Evolutionary conservation across 2,329 filamentous ascomycete species (phyloP).

Genomic region (Cercospora zeina): DNA sequence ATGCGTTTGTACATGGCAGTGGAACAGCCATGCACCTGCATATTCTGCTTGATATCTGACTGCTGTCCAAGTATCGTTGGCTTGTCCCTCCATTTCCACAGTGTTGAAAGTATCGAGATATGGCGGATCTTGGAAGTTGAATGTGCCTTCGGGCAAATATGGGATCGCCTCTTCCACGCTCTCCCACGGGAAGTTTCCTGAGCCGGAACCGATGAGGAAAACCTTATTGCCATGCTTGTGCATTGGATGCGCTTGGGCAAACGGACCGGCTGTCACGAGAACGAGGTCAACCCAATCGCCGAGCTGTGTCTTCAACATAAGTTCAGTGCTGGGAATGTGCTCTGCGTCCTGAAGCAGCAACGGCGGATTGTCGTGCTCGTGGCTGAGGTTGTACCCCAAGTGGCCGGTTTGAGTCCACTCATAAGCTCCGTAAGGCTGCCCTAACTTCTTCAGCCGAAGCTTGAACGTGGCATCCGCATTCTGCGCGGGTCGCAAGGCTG

Average conservation of each 20-base stretch:
- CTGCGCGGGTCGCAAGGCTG: constrained; percentile 17
- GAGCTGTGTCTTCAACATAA: constrained; percentile 32
- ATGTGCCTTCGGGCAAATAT: constrained; percentile 47
- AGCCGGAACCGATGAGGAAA: constrained; percentile 57
- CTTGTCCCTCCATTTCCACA: constrained; percentile 11
- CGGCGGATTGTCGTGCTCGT: constrained; percentile 20
- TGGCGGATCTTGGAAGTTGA: constrained; percentile 60
- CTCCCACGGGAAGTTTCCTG: constrained; percentile 52
- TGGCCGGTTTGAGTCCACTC: constrained; percentile 29
- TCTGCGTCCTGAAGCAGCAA: constrained; percentile 19
- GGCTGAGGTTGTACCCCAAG: constrained; percentile 24
- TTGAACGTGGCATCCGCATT: constrained; percentile 25
- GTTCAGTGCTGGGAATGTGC: constrained; percentile 8
- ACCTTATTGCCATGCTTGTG: constrained; percentile 66
- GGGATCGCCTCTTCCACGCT: constrained; percentile 55
- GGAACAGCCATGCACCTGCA: constrained; percentile 51
- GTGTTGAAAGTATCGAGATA: constrained; percentile 52
- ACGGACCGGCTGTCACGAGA: constrained; percentile 27
- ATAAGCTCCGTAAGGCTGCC: constrained; percentile 23
- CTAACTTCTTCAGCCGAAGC: constrained; percentile 26
- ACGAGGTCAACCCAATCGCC: constrained; percentile 40
- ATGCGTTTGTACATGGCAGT: constrained; percentile 54
- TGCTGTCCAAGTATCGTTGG: constrained; percentile 43
- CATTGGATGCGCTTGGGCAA: constrained; percentile 54
- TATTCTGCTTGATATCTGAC: constrained; percentile 50